phyloP scores from a whole-genome alignment of 2,329 filamentous ascomycete species.

The Fulvia fulva region DNA sequence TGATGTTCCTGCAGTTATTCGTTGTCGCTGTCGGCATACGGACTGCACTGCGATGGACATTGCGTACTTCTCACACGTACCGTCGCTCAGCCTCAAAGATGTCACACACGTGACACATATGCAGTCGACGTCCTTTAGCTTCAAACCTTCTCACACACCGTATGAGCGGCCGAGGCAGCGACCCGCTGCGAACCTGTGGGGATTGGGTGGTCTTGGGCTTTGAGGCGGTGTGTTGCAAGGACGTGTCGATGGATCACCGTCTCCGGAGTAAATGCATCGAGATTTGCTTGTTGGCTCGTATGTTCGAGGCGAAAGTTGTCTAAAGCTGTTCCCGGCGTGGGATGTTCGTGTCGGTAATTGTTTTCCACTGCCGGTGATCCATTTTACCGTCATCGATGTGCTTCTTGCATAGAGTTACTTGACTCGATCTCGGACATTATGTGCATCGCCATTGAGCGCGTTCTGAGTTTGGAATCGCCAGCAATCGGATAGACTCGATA shows the following conservation, averaged over 20 bases:
- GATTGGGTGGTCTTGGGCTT: not conserved
- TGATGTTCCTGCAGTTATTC: slow-evolving; percentile 1
- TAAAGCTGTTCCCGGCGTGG: not conserved
- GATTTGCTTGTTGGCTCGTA: not conserved
- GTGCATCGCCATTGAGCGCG: not conserved
- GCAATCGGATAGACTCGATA: not conserved
- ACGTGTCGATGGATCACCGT: not conserved
- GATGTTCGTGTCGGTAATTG: not conserved
- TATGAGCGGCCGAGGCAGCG: not conserved
- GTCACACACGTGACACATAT: not conserved
- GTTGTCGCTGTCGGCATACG: not conserved
- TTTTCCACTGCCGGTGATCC: not conserved
- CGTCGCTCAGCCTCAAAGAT: not conserved
- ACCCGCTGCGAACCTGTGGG: not conserved
- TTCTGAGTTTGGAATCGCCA: not conserved
- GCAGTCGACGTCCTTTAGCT: not conserved
- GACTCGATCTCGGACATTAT: not conserved
- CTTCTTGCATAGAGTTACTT: not conserved
- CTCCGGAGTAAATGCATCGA: not conserved
- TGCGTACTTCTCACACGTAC: not conserved
- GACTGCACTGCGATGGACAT: not conserved
- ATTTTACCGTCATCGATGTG: not conserved
- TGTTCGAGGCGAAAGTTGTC: not conserved
- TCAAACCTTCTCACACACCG: not conserved
- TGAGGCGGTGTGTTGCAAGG: not conserved